These are phyloP conservation scores for Petunia secreta DNA, from an alignment of 257 asterid species.

Conservation along the genomic window DNA sequence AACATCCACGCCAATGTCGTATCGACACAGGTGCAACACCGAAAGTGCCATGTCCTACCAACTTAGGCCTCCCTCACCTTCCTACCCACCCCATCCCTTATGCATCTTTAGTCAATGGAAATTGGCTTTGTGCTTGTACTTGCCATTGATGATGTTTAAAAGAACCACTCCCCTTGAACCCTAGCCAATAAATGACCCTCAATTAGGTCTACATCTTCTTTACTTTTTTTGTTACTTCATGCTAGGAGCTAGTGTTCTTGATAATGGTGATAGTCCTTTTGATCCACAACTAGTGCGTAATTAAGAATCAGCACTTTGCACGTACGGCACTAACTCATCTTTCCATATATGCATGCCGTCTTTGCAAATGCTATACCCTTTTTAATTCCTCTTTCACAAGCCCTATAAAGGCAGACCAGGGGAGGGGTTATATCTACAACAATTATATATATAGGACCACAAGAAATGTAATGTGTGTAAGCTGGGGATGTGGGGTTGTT, in stretches of 20 bases:
- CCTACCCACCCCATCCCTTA: not conserved
- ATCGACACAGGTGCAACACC: too few species aligned
- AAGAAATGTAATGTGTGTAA: constrained; percentile 2
- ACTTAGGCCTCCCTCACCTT: too few species aligned
- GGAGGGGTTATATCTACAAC: not conserved
- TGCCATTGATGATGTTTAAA: constrained; percentile 6
- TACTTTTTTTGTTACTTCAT: not conserved
- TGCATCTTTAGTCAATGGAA: not conserved
- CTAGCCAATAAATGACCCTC: not conserved
- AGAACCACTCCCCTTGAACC: constrained; percentile 25
- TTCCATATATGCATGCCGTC: constrained; percentile 60
- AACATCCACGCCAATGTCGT: too few species aligned
- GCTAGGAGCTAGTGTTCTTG: not conserved
- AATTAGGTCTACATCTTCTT: not conserved
- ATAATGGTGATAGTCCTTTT: constrained; percentile 26
- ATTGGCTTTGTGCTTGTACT: constrained; percentile 26
- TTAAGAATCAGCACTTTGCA: not conserved
- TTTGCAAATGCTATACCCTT: constrained; percentile 19
- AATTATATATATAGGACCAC: constrained; percentile 50
- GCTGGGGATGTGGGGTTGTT: constrained; percentile 20
- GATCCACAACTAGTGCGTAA: constrained; percentile 27
- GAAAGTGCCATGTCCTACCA: too few species aligned
- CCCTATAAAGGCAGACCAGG: not conserved
- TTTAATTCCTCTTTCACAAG: constrained; percentile 7
- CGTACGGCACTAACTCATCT: constrained; percentile 21